Base-by-base conservation (phyloP, 768 basidiomycete genomes). In the Galerina sulciceps region DNA sequence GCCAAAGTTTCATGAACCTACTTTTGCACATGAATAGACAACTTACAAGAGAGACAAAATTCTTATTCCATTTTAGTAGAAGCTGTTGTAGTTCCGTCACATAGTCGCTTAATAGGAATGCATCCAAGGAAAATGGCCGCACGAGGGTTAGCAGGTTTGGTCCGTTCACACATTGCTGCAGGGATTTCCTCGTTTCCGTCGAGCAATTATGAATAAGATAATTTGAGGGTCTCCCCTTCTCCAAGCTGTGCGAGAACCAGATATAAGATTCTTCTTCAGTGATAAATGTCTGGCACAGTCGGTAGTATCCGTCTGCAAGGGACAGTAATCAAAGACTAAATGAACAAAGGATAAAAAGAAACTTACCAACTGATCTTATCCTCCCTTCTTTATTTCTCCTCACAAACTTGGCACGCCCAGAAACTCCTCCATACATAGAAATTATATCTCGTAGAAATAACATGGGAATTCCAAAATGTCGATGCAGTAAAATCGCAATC, bases 241-340 rank as follows among this genome's bases (percentile, higher is more conserved):
- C 37, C 4, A 51, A 46, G 35, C 50, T 47, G 15, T 58, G 42
- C 15, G 57, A 58, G 22, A 58, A 58, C 57, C 57, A 58, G 1
- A 44, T 47, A 41, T 49, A 46, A 14, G 49, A n/a, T 10, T 17
- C 26, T 13, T 17, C 47, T 6, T 38, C 17, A 5, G 13, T 17
- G 11, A 35, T 23, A 17, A 17, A 44, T 22, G 22, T 44, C 22
- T 41, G 22, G 43, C 42, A 46, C 10, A 44, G 40, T 31, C 40
- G 49, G 23, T 46, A 58, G 31, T 46, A 52, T 9, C 57, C 49
- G 13, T 53, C 57, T 58, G 18, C 34, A 4, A 15, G 11, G 13
- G 15, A 18, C 13, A 15, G 17, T 18, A 37, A 20, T 15, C 18
- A 20, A 5, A n/a, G n/a, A 37, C 15, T 2, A 51, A 23, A 20